Base-by-base conservation (phyloP, 768 basidiomycete genomes). In the Dacryopinax primogenitus region DNA sequence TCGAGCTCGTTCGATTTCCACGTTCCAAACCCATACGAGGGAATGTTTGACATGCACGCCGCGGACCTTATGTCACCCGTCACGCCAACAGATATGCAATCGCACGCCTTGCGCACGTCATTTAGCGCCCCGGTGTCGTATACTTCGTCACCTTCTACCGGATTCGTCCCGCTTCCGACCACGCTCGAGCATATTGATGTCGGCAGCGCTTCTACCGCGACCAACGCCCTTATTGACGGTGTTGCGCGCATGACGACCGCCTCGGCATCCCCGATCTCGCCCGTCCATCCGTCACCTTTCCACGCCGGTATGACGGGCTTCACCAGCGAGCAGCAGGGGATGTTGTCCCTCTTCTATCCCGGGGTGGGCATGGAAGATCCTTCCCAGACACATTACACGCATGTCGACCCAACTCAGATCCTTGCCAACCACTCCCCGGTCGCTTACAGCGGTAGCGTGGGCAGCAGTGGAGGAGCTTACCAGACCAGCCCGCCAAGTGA, bases 401-500 rank as follows among this genome's bases (percentile, higher is more conserved):
- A 75, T 63, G 88, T 97, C 66, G 91, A 97, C 77, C 94, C 94
- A 7, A 87, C 88, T n/a, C 91, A 95, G 76, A 88, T 95, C 45
- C 74, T 82, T 28, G 75, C 51, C 26, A 58, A 58, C 18, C 51
- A 58, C 15, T 58, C 51, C 26, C 51, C 51, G 30, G 51, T 58
- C 21, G 51, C 51, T 9, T 58, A 58, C 30, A 58, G 51, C 51
- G 51, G 51, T 15, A 58, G 51, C 30, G 51, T 30, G 72, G 63
- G 68, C 73, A 66, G 78, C 78, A n/a, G 73, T 77, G 39, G 78
- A 80, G 44, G 44, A 78, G 78, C 67, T 32, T 84, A 83, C 76
- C 87, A 86, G 71, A 78, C 85, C 45, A 91, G 86, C 73, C 88
- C 90, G 4, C 87, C 86, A 16, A 90, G 88, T 73, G 89, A 90